Percentiles rank a stretch among this genome's conserved stretches.
These are phyloP conservation scores for Pythium rishiriense DNA, from an alignment of 352 stramenopile species.

Conservation along the genomic window DNA sequence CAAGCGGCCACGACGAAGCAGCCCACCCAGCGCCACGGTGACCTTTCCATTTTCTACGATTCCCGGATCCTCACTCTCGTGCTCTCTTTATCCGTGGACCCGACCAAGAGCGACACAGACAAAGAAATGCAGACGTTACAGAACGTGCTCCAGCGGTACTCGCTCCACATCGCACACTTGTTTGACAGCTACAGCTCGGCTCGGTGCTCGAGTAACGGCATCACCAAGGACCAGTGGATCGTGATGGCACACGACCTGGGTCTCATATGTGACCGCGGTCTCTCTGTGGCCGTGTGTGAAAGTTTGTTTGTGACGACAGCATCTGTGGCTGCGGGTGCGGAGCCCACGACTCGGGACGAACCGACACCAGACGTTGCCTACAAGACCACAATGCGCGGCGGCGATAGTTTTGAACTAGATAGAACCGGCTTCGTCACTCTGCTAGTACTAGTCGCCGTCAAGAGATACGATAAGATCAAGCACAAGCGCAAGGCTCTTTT, in stretches of 20 bases:
- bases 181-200: slow-evolving; percentile 40
- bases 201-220: slow-evolving; percentile 18
- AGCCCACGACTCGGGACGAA: not conserved
- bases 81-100: not conserved
- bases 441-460: slow-evolving; percentile 2
- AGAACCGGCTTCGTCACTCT: slow-evolving; percentile 4
- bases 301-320: slow-evolving; percentile 1
- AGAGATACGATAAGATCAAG: not conserved
- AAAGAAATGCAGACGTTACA: slow-evolving; percentile 21
- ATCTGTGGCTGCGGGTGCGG: not conserved
- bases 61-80: not conserved
- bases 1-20: not conserved
- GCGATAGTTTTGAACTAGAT: not conserved
- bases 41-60: slow-evolving; percentile 22
- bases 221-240: slow-evolving; percentile 32
- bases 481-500: not conserved
- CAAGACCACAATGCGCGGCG: not conserved
- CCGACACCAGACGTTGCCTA: not conserved
- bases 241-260: slow-evolving; percentile 37
- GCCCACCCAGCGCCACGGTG: not conserved
- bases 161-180: slow-evolving; percentile 41
- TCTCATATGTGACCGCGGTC: not conserved
- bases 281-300: not conserved
- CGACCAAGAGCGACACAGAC: not conserved
- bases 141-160: slow-evolving; percentile 41